Evolutionary conservation across 164 flowering plant genomes (phyloP).

Genomic region (Liquidambar formosana): DNA sequence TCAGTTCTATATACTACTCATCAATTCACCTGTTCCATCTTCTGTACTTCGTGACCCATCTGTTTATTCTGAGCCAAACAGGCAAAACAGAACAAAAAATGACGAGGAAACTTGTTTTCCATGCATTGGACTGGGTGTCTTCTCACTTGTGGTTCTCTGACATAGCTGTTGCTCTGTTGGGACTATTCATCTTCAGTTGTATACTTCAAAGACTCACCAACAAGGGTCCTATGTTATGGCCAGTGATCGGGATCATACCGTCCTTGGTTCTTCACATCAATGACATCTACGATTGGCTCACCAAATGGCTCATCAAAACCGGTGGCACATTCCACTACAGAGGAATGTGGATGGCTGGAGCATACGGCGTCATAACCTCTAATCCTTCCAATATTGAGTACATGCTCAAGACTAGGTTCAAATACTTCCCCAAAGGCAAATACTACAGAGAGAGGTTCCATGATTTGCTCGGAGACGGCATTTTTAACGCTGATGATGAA

Average conservation of each 20-base stretch:
- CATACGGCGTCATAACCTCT: slow-evolving; percentile 43
- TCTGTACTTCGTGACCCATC: too few relatives aligned
- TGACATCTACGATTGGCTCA: slow-evolving; percentile 42
- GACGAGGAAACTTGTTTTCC: background rate
- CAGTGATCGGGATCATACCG: slow-evolving; percentile 57
- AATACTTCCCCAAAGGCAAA: slow-evolving; percentile 71
- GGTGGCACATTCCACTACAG: slow-evolving; percentile 48
- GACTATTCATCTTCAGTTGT: slow-evolving; percentile 40
- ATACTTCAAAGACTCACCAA: slow-evolving; percentile 30
- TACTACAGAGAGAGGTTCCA: slow-evolving; percentile 53
- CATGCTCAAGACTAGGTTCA: slow-evolving; percentile 64
- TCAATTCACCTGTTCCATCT: too few relatives aligned
- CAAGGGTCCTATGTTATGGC: slow-evolving; percentile 70
- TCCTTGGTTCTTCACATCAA: slow-evolving; percentile 30
- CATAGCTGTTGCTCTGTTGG: slow-evolving; percentile 32
- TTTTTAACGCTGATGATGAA: slow-evolving; percentile 66
- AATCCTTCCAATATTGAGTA: slow-evolving; percentile 62
- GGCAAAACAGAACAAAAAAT: background rate
- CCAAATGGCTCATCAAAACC: slow-evolving; percentile 24
- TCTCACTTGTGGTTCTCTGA: slow-evolving; percentile 26
- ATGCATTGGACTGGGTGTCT: background rate
- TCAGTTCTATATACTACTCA: too few relatives aligned
- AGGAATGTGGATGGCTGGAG: slow-evolving; percentile 44
- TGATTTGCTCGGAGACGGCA: slow-evolving; percentile 69
- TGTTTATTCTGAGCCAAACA: too few relatives aligned